phyloP scores from a whole-genome alignment of 139 green algal species.

The Coelastrella sp. region DNA sequence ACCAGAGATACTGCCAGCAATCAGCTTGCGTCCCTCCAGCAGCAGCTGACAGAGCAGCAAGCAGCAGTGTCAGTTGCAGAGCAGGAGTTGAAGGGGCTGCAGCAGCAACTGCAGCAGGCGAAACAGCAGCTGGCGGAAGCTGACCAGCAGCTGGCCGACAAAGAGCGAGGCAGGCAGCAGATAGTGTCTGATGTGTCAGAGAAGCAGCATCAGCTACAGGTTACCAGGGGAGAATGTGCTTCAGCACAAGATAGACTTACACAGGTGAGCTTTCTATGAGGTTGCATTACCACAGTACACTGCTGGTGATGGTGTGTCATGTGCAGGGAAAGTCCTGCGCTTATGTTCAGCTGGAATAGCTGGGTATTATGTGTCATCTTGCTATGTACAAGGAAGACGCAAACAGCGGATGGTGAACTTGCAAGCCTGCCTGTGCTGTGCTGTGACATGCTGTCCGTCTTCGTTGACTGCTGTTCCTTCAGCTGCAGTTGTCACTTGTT shows the following conservation, averaged over 20 bases:
- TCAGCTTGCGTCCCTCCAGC: conserved; percentile 7
- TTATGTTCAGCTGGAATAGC: too few species aligned
- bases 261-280: conserved; percentile 38
- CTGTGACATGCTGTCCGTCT: too few species aligned
- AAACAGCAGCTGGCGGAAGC: conserved; percentile 9
- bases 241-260: conserved; percentile 29
- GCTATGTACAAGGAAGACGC: too few species aligned
- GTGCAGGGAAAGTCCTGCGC: too few species aligned
- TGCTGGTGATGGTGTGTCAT: neutral
- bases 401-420: too few species aligned
- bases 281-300: too few species aligned
- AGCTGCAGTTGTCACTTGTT: conserved; percentile 27
- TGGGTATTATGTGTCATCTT: too few species aligned
- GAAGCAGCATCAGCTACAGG: conserved; percentile 11
- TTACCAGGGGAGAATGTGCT: conserved; percentile 29
- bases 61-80: neutral
- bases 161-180: conserved; percentile 35
- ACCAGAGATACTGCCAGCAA: neutral
- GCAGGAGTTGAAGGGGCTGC: neutral
- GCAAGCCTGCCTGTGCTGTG: too few species aligned
- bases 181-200: conserved; percentile 26
- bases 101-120: conserved; percentile 1
- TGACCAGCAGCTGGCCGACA: conserved; percentile 30
- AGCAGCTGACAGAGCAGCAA: conserved; percentile 34
- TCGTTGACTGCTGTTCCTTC: too few species aligned